These are phyloP conservation scores for Wickerhamomyces strasburgensis DNA, from an alignment of 805 yeast species.

Conservation along the genomic window DNA sequence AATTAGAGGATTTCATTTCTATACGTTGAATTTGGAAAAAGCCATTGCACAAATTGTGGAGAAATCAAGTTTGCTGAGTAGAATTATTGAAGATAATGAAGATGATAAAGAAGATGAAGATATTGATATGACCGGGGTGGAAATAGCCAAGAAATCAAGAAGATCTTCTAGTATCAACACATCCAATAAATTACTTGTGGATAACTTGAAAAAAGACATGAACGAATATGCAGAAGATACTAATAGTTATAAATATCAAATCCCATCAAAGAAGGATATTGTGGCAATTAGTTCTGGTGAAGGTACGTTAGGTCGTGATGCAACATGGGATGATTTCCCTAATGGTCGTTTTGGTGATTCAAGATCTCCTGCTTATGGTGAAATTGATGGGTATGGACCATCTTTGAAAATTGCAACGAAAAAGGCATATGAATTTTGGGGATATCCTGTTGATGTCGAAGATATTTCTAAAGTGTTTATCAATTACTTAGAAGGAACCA, in stretches of 20 bases:
- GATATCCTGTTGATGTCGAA: conserved; percentile 52
- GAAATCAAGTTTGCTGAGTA: conserved; percentile 47
- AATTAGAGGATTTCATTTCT: conserved; percentile 85
- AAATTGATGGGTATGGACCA: conserved; percentile 96
- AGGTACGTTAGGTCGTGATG: conserved; percentile 81
- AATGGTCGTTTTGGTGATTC: conserved; percentile 96
- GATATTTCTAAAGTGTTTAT: conserved; percentile 68
- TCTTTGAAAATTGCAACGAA: conserved; percentile 68
- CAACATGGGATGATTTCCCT: conserved; percentile 96
- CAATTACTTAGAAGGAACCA: conserved; percentile 67
- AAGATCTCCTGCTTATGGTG: conserved; percentile 95
- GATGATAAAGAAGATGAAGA: conserved; percentile 33
- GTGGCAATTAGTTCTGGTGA: conserved; percentile 80
- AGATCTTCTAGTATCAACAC: conserved; percentile 26
- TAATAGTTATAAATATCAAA: conserved; percentile 19
- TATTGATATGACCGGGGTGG: conserved; percentile 15
- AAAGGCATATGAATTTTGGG: conserved; percentile 75
- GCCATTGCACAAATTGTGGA: conserved; percentile 83
- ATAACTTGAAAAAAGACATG: conserved; percentile 24
- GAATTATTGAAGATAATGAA: conserved; percentile 41
- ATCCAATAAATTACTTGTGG: conserved; percentile 38
- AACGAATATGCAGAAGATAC: conserved; percentile 22
- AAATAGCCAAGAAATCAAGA: conserved; percentile 9
- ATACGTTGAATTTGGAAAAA: conserved; percentile 87
- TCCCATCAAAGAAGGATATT: conserved; percentile 49